Base-by-base conservation (phyloP, 2,329 filamentous ascomycete genomes). In the Diaporthe ampelina region DNA sequence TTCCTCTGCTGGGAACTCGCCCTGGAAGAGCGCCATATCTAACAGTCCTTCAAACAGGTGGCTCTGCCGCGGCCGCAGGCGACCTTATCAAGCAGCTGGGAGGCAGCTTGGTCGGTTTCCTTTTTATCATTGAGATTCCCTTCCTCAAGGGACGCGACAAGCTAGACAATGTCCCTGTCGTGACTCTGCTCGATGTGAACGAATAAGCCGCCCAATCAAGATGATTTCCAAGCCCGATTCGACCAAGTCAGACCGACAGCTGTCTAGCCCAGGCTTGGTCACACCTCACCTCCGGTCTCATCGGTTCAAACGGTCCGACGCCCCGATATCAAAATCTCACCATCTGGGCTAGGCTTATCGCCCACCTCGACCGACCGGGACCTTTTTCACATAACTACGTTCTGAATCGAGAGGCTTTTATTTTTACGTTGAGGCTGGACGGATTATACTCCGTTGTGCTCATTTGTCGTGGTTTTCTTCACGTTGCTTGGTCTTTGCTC, bases 51-150 rank as follows among this genome's bases (percentile, higher is more conserved):
- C 45, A 78, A 40, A 68, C 77, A 98, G 96, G 96, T 85, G 97
- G 97, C 79, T 98, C 95, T 77, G 97, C 97, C 73, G 91, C 91
- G 77, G 97, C 96, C 75, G 96, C 95, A 26, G 95, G 94, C 77
- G 90, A 94, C 76, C 93, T 99, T 75, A 94, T 98, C 79, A 89
- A 92, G 83, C 92, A 97, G 85, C 91, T 97, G 77, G 95, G 95
- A 78, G 97, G 95, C 78, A 88, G 91, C n/a, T 88, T 98, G 61
- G 85, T 98, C 74, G 96, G 95, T 79, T 98, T 94, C 85, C 87
- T 98, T 77, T 99, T 99, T 88, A 94, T 99, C 80, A 94, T 98
- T 83, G 96, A 98, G 85, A 93, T 99, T 77, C 93, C 95, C 79
- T 96, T 97, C 85, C 91, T 99, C 78, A 94, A 97, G 82, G 97